Conservation (phyloP, 768 basidiomycete species). For the Agaricus subrufescens region DNA sequence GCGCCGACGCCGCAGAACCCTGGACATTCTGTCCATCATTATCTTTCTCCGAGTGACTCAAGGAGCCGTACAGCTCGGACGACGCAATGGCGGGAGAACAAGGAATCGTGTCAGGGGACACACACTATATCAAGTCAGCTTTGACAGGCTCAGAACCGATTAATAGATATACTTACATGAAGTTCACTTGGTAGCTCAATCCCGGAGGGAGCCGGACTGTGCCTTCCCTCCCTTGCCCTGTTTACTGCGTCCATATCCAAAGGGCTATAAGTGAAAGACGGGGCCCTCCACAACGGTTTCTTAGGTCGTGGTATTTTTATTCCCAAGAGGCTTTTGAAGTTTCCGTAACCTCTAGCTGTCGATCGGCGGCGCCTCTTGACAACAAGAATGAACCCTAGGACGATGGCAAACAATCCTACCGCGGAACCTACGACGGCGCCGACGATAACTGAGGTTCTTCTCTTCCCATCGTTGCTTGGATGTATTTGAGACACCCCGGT, state of each 20-base stretch:
- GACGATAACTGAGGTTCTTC: background rate
- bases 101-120: background rate
- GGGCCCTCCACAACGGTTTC: background rate
- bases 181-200: constrained; percentile 1
- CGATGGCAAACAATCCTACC: background rate
- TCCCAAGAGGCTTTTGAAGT: background rate
- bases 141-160: no score
- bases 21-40: background rate
- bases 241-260: background rate
- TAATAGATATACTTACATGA: background rate
- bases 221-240: background rate
- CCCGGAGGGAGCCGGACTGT: background rate
- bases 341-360: background rate
- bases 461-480: background rate
- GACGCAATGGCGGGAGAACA: constrained; percentile 11
- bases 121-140: background rate
- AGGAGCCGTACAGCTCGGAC: constrained; percentile 3
- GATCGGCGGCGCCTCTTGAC: background rate
- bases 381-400: background rate
- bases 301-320: background rate
- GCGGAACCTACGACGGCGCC: constrained; percentile 1
- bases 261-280: background rate
- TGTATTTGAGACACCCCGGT: background rate
- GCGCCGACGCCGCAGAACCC: background rate
- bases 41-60: background rate